Percentiles rank a stretch among this genome's conserved stretches.
These are phyloP conservation scores for Cardamine chenopodiifolia DNA, from an alignment of 345 rosid species.

Conservation along the genomic window DNA sequence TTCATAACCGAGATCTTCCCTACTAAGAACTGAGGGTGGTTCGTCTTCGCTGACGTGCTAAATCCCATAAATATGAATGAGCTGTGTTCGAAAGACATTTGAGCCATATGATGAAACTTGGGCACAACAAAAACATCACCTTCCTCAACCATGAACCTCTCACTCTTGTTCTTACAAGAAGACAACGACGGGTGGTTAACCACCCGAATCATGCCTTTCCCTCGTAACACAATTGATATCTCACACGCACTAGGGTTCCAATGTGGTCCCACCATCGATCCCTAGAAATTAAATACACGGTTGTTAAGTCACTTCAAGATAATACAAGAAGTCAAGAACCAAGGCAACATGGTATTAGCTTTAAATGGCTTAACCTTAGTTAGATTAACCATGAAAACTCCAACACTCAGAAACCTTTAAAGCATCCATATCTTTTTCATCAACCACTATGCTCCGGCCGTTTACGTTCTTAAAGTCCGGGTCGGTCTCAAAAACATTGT, in stretches of 20 bases:
- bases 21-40: conserved; percentile 69
- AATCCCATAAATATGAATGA: conserved; percentile 91
- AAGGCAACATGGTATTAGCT: not conserved
- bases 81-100: conserved; percentile 74
- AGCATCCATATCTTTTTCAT: conserved; percentile 37
- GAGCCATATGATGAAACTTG: conserved; percentile 84
- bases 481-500: conserved; percentile 56
- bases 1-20: conserved; percentile 68
- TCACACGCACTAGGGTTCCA: conserved; percentile 87
- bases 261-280: conserved; percentile 93
- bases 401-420: conserved; percentile 51
- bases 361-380: conserved; percentile 40
- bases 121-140: conserved; percentile 80
- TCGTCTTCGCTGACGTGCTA: conserved; percentile 54
- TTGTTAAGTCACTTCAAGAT: not conserved
- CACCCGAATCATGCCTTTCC: conserved; percentile 75
- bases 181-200: conserved; percentile 44
- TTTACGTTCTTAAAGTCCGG: conserved; percentile 66
- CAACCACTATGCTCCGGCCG: conserved; percentile 65
- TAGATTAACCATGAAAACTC: conserved; percentile 73
- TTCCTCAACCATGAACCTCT: conserved; percentile 60
- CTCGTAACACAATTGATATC: conserved; percentile 66
- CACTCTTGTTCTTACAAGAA: conserved; percentile 48
- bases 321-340: not conserved
- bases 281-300: conserved; percentile 45